Conservation (phyloP, 23 red algal genomes). For the Rhodosorus marinus region DNA sequence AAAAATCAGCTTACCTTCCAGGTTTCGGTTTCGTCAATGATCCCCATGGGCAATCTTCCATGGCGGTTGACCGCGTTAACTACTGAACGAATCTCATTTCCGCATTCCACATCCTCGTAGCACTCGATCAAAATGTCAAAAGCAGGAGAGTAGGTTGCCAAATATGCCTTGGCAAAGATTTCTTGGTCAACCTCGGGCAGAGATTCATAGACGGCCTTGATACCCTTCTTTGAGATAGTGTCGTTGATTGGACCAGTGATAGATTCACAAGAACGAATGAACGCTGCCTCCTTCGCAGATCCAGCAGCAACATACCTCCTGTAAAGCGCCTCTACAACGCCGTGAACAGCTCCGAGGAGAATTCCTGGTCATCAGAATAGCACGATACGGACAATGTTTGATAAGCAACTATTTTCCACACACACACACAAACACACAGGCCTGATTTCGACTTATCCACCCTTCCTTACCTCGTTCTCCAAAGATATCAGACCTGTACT, state of each 20-base stretch:
- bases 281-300: constrained; percentile 52
- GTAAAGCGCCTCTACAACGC: constrained; percentile 73
- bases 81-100: constrained; percentile 92
- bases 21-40: constrained; percentile 87
- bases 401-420: too few species aligned
- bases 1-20: too few species aligned
- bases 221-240: constrained; percentile 70
- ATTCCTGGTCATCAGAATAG: too few species aligned
- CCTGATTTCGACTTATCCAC: too few species aligned
- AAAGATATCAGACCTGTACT: constrained; percentile 95
- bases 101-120: constrained; percentile 91
- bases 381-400: too few species aligned
- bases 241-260: constrained; percentile 76
- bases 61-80: constrained; percentile 54
- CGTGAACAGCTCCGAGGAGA: constrained; percentile 81
- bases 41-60: constrained; percentile 47
- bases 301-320: constrained; percentile 44
- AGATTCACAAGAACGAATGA: constrained; percentile 49
- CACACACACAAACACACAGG: too few species aligned
- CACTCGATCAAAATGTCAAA: constrained; percentile 92
- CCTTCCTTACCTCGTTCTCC: constrained; percentile 89
- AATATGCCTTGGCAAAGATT: constrained; percentile 78
- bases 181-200: constrained; percentile 43
- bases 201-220: constrained; percentile 87
- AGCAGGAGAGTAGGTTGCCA: constrained; percentile 74